Conservation (phyloP, 108 stramenopile genomes). For the Stephanodiscus minutulus region DNA sequence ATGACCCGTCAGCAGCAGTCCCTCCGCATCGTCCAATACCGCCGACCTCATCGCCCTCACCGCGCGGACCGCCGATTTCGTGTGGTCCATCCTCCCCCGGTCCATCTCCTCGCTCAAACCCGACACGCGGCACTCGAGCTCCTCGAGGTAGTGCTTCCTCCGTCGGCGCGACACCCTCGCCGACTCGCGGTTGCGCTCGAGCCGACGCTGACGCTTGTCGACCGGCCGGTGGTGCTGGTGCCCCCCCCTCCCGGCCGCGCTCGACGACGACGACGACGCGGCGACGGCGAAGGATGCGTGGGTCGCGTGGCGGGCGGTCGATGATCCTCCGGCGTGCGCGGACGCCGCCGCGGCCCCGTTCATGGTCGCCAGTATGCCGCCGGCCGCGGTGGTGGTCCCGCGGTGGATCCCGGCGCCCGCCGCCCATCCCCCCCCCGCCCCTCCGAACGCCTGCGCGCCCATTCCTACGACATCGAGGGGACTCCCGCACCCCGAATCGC, state of each 20-base stretch:
- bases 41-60: conserved; percentile 43
- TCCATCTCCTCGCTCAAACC: conserved; percentile 77
- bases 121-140: conserved; percentile 82
- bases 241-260: background rate
- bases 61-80: conserved; percentile 47
- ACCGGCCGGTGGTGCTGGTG: too few relatives aligned
- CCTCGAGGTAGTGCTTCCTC: conserved; percentile 95
- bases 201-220: conserved; percentile 73
- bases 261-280: background rate
- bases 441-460: background rate
- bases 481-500: background rate
- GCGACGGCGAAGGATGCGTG: background rate
- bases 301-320: background rate
- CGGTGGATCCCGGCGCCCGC: background rate
- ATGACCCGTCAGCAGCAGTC: conserved; percentile 5
- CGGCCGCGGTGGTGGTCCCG: too few relatives aligned
- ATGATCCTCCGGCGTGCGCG: too few relatives aligned
- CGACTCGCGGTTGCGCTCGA: conserved; percentile 95
- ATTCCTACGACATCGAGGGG: too few relatives aligned
- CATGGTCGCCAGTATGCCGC: too few relatives aligned
- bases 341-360: too few relatives aligned
- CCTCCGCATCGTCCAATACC: conserved; percentile 39
- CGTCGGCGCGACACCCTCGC: conserved; percentile 89
- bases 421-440: background rate
- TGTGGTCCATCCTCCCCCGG: conserved; percentile 73